A percentile compares a stretch with the other conserved stretches of the same genome.
Conservation (phyloP, 495 filamentous ascomycete species). For the Penicillium paxilli region DNA sequence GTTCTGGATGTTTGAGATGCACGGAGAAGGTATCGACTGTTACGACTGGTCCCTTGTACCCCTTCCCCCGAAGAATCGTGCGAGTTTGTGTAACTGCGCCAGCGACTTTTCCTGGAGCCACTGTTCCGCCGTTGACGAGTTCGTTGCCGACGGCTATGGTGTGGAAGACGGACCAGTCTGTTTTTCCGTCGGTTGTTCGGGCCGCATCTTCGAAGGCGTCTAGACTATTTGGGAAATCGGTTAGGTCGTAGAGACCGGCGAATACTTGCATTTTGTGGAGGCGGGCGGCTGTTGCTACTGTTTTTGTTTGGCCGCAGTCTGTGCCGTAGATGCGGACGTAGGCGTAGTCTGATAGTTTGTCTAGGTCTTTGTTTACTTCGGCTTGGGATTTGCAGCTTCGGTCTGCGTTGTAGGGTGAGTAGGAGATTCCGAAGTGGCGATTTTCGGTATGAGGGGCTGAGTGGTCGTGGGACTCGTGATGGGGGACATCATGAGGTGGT, state of each 20-base stretch:
- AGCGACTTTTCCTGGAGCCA: constrained; percentile 50
- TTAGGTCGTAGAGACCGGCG: constrained; percentile 68
- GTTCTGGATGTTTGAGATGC: constrained; percentile 59
- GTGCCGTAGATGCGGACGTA: constrained; percentile 77
- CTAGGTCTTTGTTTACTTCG: constrained; percentile 65
- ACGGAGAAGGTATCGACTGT: constrained; percentile 77
- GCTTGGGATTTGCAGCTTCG: constrained; percentile 64
- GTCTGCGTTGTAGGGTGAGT: constrained; percentile 70
- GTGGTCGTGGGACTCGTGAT: too few relatives aligned
- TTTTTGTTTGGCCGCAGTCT: constrained; percentile 71
- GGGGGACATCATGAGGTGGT: background rate
- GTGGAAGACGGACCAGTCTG: constrained; percentile 64
- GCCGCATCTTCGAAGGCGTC: constrained; percentile 54
- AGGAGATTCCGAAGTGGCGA: constrained; percentile 59
- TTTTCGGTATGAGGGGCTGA: constrained; percentile 9
- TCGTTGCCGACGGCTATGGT: constrained; percentile 82
- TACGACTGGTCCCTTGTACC: constrained; percentile 73
- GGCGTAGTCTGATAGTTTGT: constrained; percentile 50
- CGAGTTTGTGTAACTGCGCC: constrained; percentile 58
- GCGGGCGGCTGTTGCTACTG: constrained; percentile 59
- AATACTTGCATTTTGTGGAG: constrained; percentile 65
- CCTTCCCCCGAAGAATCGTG: constrained; percentile 52
- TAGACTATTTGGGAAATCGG: constrained; percentile 53
- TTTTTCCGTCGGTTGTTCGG: constrained; percentile 23
- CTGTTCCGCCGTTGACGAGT: constrained; percentile 64